These are phyloP conservation scores for Calendula officinalis DNA, from an alignment of 129 eudicot genomes.

Conservation along the genomic window DNA sequence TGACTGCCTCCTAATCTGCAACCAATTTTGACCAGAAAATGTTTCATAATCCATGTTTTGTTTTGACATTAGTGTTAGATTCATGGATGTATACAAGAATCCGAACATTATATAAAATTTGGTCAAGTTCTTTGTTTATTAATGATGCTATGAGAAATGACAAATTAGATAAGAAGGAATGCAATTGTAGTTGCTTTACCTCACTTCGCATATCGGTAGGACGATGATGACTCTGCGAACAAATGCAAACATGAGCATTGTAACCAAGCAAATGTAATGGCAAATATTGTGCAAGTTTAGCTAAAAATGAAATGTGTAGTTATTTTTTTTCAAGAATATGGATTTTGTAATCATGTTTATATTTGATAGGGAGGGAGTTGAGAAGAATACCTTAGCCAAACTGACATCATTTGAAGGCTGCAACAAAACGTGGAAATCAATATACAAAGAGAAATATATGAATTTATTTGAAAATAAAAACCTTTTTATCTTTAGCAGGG, in stretches of 20 bases:
- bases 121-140: background rate
- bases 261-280: background rate
- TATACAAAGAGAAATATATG: background rate
- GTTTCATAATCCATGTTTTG: background rate
- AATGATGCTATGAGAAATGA: slow-evolving; percentile 2
- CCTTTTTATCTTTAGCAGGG: slow-evolving; percentile 54
- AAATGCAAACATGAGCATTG: slow-evolving; percentile 13
- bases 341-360: background rate
- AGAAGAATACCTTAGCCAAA: slow-evolving; percentile 49
- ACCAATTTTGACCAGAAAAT: background rate
- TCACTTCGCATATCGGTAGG: slow-evolving; percentile 53
- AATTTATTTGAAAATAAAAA: slow-evolving; percentile 1
- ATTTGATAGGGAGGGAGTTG: background rate
- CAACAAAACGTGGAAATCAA: slow-evolving; percentile 11
- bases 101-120: background rate
- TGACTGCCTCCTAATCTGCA: slow-evolving; percentile 82
- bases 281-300: background rate
- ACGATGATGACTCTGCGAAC: slow-evolving; percentile 48
- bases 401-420: slow-evolving; percentile 46
- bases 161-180: background rate
- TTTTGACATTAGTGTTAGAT: background rate
- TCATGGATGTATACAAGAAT: background rate
- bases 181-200: slow-evolving; percentile 39
- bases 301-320: background rate
- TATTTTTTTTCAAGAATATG: background rate